phyloP scores from a whole-genome alignment of 2,329 filamentous ascomycete species.

The Botryotinia narcissicola region DNA sequence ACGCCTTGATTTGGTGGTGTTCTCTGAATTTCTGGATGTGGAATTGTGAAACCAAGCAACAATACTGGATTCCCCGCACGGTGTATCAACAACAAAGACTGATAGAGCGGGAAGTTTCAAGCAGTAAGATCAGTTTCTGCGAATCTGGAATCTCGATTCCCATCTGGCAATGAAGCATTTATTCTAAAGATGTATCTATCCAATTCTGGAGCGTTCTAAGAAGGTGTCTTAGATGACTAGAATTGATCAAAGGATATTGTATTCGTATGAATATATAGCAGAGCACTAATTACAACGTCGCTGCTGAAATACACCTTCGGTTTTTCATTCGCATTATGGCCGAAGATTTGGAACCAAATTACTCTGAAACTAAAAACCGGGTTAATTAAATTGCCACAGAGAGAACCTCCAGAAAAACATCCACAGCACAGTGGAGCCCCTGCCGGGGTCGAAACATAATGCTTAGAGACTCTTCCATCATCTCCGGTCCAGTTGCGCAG shows the following conservation, averaged over 20 bases:
- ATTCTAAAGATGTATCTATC: not conserved
- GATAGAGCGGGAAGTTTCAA: not conserved
- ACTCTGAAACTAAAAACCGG: not conserved
- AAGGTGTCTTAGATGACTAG: not conserved
- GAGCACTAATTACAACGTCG: rapidly evolving
- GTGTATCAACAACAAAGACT: not conserved
- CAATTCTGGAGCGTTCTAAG: not conserved
- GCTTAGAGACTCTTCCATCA: not conserved
- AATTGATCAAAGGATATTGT: no score
- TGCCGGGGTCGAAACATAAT: not conserved
- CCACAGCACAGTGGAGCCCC: not conserved
- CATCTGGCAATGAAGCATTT: not conserved
- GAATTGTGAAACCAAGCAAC: not conserved
- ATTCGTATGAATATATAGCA: not conserved
- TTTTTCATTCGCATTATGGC: not conserved
- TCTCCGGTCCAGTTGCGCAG: not conserved
- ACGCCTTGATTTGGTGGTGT: not conserved
- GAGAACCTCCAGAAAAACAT: not conserved
- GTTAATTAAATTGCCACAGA: not conserved
- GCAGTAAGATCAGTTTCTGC: not conserved
- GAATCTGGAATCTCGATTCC: not conserved
- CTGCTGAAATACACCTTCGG: not conserved
- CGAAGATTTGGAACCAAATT: not conserved
- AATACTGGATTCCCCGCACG: not conserved
- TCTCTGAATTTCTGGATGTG: not conserved